Evolutionary conservation across 1,139 yeast genomes (phyloP).

Genomic region (Protomyces gravidus): DNA sequence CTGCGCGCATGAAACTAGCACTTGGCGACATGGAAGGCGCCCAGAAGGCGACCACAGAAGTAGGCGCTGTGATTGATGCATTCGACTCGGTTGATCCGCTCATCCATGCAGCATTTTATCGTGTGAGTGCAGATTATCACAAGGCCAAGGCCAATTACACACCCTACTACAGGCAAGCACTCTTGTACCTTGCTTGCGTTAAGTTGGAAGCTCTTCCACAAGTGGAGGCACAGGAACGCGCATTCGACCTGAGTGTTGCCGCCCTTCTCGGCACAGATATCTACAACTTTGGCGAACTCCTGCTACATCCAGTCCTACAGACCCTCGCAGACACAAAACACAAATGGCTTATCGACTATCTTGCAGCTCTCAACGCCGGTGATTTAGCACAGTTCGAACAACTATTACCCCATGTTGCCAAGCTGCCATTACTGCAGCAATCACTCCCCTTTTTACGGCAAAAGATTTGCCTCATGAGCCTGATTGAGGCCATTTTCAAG

Average conservation of each 20-base stretch:
- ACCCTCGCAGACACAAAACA: slow-evolving; percentile 53
- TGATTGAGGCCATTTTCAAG: slow-evolving; percentile 79
- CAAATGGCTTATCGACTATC: slow-evolving; percentile 68
- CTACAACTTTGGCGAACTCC: slow-evolving; percentile 91
- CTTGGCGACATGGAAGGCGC: slow-evolving; percentile 59
- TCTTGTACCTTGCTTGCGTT: slow-evolving; percentile 61
- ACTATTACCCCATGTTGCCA: slow-evolving; percentile 45
- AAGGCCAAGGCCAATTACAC: slow-evolving; percentile 71
- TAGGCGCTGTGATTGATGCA: slow-evolving; percentile 56
- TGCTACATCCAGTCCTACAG: slow-evolving; percentile 77
- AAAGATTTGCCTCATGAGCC: slow-evolving; percentile 86
- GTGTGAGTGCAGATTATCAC: slow-evolving; percentile 71
- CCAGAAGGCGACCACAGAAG: slow-evolving; percentile 62
- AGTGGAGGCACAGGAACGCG: slow-evolving; percentile 55
- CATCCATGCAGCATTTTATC: slow-evolving; percentile 77
- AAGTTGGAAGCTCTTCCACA: slow-evolving; percentile 49
- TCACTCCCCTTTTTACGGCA: slow-evolving; percentile 71
- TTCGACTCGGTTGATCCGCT: slow-evolving; percentile 61
- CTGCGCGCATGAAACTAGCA: slow-evolving; percentile 64
- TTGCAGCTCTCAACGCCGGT: slow-evolving; percentile 72
- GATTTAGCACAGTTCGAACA: slow-evolving; percentile 60
- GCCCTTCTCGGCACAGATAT: slow-evolving; percentile 89
- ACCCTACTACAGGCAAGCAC: slow-evolving; percentile 64
- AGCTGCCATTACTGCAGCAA: slow-evolving; percentile 57
- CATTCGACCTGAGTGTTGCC: slow-evolving; percentile 77